A percentile compares a stretch with the other conserved stretches of the same genome.
phyloP scores from a whole-genome alignment of 2,329 filamentous ascomycete species.

The Phialocephala subalpina region DNA sequence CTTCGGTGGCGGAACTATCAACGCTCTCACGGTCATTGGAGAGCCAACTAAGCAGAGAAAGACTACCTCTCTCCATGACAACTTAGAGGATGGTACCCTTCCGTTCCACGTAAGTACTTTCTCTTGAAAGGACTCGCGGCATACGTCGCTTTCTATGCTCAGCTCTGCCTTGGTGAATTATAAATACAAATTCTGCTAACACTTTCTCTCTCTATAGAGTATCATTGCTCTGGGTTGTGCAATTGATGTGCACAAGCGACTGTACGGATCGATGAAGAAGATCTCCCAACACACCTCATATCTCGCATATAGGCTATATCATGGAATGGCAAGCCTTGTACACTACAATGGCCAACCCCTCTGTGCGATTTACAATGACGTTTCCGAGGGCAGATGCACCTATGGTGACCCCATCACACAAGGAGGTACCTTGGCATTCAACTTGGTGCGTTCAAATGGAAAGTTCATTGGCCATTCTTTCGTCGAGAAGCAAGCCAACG shows the following conservation, averaged over 20 bases:
- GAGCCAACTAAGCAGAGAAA: slow-evolving; percentile 84
- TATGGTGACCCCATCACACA: slow-evolving; percentile 43
- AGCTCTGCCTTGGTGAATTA: not conserved
- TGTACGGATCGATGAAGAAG: slow-evolving; percentile 75
- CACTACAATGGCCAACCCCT: slow-evolving; percentile 67
- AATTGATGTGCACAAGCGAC: slow-evolving; percentile 68
- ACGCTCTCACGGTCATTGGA: slow-evolving; percentile 74
- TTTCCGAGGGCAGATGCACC: slow-evolving; percentile 43
- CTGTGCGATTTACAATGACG: slow-evolving; percentile 42
- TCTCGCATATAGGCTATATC: slow-evolving; percentile 65
- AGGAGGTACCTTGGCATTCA: slow-evolving; percentile 86
- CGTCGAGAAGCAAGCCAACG: slow-evolving; percentile 82
- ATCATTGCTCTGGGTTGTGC: slow-evolving; percentile 84
- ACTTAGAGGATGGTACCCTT: slow-evolving; percentile 88
- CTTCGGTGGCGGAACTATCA: slow-evolving; percentile 93
- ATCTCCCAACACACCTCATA: slow-evolving; percentile 76
- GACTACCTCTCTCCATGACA: slow-evolving; percentile 74
- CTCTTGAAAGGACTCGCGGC: not conserved
- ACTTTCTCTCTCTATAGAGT: slow-evolving; percentile 49
- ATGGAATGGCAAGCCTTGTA: slow-evolving; percentile 62
- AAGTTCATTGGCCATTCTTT: slow-evolving; percentile 81
- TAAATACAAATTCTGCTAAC: not conserved
- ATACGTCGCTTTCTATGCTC: not conserved
- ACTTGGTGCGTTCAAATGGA: slow-evolving; percentile 73
- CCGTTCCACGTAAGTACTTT: slow-evolving; percentile 70